Evolutionary conservation across 1,139 yeast genomes (phyloP), one percentile per base, ranked within the genome.

Genomic region (Kodamaea sp.): DNA sequence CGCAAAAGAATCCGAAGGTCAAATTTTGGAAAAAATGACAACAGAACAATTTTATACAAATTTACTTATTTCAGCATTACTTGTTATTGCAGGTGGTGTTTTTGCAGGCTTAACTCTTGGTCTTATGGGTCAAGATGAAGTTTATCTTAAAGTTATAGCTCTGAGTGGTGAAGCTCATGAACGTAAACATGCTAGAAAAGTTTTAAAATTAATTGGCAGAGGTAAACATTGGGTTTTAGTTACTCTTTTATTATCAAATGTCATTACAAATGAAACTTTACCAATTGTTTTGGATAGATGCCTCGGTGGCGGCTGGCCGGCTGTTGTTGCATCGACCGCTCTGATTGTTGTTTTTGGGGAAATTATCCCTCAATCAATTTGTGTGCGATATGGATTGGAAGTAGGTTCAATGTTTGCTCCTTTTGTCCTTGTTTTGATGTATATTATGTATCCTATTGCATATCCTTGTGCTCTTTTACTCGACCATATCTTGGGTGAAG

Each of bases 201-300:
- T 92, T 33, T 73, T 92, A 41, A 59, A 67, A 24, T 69, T 92
- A 49, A 77, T 90, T 40, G 79, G 84, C 38, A 72, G 81, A 43
- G 97, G 97, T 41, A 92, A 92, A 59, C 98, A 92, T 63, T 90
- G 97, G 97, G 92, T 92, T n/a, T 73, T 92, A 40, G 97, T 92
- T 26, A 92, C 98, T 0, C 65, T 92, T 44, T 73, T 92, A 46
- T 68, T 90, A 32, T 79, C 84, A 22, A 92, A 92, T 56, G 97
- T 92, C 37, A 87, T 92, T 58, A 92, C 97, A 36, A 92, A 92
- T 62, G 98, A 92, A 62, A 84, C 97, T 1, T 73, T 92, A 44
- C 98, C 98, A 2, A 92, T 92, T 53, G 95, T 92, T 11, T 74
- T 92, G 47, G 97, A 92, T 59, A 74, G 95, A 42, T 84, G 90